Evolutionary conservation across 768 basidiomycete species (phyloP).

Genomic region (Amanita thiersii): DNA sequence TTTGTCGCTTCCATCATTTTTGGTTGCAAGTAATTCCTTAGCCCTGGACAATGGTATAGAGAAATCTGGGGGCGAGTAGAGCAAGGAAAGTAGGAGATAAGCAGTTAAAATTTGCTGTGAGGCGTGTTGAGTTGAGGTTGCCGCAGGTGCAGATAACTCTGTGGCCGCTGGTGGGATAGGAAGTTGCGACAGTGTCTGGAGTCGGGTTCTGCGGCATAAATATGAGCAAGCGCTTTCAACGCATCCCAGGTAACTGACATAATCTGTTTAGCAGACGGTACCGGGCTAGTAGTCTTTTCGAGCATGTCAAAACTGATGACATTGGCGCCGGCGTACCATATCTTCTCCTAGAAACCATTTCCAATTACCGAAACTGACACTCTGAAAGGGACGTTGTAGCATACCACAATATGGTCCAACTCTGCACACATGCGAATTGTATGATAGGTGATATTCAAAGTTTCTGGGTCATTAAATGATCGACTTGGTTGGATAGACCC

Average conservation of each 20-base stretch:
- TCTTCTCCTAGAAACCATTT: conserved; percentile 49
- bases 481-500: too few relatives aligned
- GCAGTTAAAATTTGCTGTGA: conserved; percentile 68
- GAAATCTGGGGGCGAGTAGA: conserved; percentile 43
- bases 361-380: conserved; percentile 1
- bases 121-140: conserved; percentile 30
- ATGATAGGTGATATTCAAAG: too few relatives aligned
- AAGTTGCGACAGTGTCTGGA: conserved; percentile 46
- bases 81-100: conserved; percentile 51
- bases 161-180: conserved; percentile 45
- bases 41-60: conserved; percentile 54
- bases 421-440: too few relatives aligned
- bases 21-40: conserved; percentile 45
- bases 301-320: too few relatives aligned
- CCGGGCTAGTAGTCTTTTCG: too few relatives aligned
- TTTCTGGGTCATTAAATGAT: too few relatives aligned
- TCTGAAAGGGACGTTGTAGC: conserved; percentile 16
- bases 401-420: conserved; percentile 56
- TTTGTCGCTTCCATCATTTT: conserved; percentile 20
- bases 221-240: conserved; percentile 1
- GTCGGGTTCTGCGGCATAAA: conserved; percentile 34
- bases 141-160: conserved; percentile 34
- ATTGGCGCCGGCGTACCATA: conserved; percentile 62
- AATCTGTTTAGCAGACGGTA: conserved; percentile 49
- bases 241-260: conserved; percentile 34